Conservation (phyloP, 2,329 filamentous ascomycete species). For the Ascosphaera acerosa region DNA sequence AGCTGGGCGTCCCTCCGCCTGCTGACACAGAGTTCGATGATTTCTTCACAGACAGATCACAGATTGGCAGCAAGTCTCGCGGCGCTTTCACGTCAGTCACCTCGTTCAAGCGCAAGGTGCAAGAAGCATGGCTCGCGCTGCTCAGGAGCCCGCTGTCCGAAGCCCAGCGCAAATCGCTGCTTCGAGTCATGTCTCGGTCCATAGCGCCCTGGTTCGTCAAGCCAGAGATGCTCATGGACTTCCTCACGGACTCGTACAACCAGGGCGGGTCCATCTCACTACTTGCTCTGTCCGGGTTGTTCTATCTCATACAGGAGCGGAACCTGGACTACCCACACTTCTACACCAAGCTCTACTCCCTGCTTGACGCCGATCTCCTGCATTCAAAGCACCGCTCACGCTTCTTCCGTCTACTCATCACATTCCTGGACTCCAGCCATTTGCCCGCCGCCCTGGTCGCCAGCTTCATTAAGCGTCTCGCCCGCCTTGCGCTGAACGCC, state of each 20-base stretch:
- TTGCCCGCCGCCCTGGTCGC: constrained; percentile 74
- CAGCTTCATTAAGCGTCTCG: constrained; percentile 87
- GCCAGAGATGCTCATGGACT: constrained; percentile 80
- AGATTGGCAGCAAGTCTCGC: constrained; percentile 29
- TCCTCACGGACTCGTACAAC: constrained; percentile 83
- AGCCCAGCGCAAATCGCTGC: constrained; percentile 52
- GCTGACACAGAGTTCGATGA: constrained; percentile 14
- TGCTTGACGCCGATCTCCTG: constrained; percentile 62
- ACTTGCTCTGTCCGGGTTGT: constrained; percentile 73
- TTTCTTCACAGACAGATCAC: constrained; percentile 24
- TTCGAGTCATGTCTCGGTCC: constrained; percentile 47
- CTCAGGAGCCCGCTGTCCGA: constrained; percentile 39
- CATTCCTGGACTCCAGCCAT: constrained; percentile 76
- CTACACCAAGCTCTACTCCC: constrained; percentile 78
- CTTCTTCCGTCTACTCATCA: constrained; percentile 80
- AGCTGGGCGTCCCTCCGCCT: constrained; percentile 40
- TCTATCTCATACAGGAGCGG: constrained; percentile 76
- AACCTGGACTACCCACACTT: constrained; percentile 94
- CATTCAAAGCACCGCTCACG: constrained; percentile 86
- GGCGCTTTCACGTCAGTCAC: constrained; percentile 38
- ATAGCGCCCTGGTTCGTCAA: constrained; percentile 78
- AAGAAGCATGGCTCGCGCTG: constrained; percentile 66
- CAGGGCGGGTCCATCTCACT: constrained; percentile 66
- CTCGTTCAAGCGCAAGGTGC: constrained; percentile 53
- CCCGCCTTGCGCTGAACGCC: constrained; percentile 59